A percentile compares a stretch with the other conserved stretches of the same genome.
These are phyloP conservation scores for Kondoa subrosea DNA, from an alignment of 768 basidiomycete genomes.

Conservation along the genomic window DNA sequence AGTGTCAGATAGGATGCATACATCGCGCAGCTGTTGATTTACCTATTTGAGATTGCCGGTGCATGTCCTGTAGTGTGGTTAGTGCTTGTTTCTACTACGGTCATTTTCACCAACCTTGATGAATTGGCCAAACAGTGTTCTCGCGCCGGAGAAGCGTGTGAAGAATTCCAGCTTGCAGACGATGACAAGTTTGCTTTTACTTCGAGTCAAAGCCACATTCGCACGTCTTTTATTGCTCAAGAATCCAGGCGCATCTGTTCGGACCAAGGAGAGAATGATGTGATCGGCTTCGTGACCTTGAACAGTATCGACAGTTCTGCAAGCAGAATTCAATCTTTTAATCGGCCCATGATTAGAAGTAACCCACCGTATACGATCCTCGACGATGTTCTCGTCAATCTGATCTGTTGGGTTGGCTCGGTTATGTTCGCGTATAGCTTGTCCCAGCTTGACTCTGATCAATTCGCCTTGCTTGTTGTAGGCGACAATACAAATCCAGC, in stretches of 20 bases:
- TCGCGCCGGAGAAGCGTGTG: not conserved
- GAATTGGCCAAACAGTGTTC: not conserved
- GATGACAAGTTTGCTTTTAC: not conserved
- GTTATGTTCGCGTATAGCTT: not conserved
- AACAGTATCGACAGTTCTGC: not conserved
- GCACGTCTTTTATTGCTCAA: not conserved
- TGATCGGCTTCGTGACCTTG: not conserved
- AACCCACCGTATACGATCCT: not conserved
- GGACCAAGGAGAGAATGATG: not conserved
- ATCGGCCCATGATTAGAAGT: not conserved
- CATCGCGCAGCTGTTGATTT: not conserved
- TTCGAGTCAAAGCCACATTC: not conserved
- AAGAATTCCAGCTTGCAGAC: not conserved
- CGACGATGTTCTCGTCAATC: not conserved
- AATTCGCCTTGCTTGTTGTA: not conserved
- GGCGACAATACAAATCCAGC: not conserved
- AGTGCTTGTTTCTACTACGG: too few relatives aligned
- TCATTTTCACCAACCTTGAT: too few relatives aligned
- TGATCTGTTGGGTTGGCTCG: not conserved
- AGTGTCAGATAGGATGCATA: not conserved
- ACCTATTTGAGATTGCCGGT: not conserved
- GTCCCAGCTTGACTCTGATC: not conserved
- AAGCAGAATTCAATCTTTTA: not conserved
- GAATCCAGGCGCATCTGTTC: not conserved
- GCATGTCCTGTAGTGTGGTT: too few relatives aligned